Percentiles rank a stretch among this genome's conserved stretches.
Evolutionary conservation across 345 rosid genomes (phyloP).

Genomic region (Bruguiera sexangula): DNA sequence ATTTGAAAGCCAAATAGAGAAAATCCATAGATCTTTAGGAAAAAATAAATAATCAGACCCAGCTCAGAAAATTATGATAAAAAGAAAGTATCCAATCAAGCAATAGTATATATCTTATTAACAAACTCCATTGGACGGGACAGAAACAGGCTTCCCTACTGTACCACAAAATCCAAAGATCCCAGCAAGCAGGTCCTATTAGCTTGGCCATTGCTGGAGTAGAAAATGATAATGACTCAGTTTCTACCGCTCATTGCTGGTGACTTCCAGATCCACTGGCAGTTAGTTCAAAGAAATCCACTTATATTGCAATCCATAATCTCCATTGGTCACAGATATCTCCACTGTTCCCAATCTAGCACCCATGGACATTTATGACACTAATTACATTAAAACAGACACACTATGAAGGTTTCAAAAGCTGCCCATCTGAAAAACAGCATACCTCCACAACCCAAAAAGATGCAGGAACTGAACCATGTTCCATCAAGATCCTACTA

Average conservation of each 20-base stretch:
- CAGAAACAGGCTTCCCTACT: conserved; percentile 57
- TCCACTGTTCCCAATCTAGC: conserved; percentile 69
- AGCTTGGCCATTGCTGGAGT: conserved; percentile 51
- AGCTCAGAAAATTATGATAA: conserved; percentile 29
- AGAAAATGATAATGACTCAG: conserved; percentile 45
- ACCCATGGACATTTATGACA: conserved; percentile 60
- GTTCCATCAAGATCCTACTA: conserved; percentile 84
- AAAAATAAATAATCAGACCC: conserved; percentile 23
- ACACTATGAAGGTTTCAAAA: conserved; percentile 55
- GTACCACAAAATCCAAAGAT: conserved; percentile 57
- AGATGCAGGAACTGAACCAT: conserved; percentile 76
- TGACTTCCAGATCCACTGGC: conserved; percentile 68
- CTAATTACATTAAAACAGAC: conserved; percentile 53
- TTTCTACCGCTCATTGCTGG: conserved; percentile 55
- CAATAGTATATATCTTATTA: conserved; percentile 23
- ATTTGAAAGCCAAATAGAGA: conserved; percentile 30
- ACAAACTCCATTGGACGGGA: conserved; percentile 39
- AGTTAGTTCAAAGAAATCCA: conserved; percentile 63
- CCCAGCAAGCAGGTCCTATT: conserved; percentile 56
- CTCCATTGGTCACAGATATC: conserved; percentile 34
- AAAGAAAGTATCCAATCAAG: conserved; percentile 19
- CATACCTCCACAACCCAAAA: conserved; percentile 89
- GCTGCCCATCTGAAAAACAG: conserved; percentile 72
- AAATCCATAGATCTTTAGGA: conserved; percentile 49
- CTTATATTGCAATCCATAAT: conserved; percentile 72